Base-by-base conservation (phyloP, 495 filamentous ascomycete genomes). In the Chlorociboria aeruginascens region DNA sequence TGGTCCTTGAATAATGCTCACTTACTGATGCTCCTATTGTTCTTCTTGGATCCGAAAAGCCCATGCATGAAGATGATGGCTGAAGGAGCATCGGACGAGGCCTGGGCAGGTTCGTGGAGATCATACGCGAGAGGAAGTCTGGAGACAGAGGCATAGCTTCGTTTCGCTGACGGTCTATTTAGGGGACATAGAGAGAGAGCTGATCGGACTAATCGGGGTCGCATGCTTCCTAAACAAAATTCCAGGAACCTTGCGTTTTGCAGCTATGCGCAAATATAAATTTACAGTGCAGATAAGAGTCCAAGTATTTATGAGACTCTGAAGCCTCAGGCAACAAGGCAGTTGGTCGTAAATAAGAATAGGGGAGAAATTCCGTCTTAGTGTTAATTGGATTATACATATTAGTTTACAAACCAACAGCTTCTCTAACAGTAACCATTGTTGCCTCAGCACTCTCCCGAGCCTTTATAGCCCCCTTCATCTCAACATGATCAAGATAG, bases 1-100 rank as follows among this genome's bases (percentile, higher is more conserved):
- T 8, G 20, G 32, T 20, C 11, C 6, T 31, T 31, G 13, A 25
- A 35, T 9, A 29, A 17, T 52, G 68, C 86, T 72, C 77, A 96
- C 92, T 89, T 94, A 80, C 90, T 93, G 52, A 98, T 92, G 64
- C 77, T 89, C 65, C 90, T 69, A 60, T 97, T 92, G 58, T 98
- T 98, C 71, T 86, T 85, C 66, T 94, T 96, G 35, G 86, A 94
- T 17, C 92, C 92, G 61, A 98, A 97, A 12, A 98, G 72, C 3
- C 92, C 92, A 63, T 98, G 92, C 64, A 97, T 75, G 51, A 98
- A 78, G 53, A 98, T 65, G 49, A 98, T 83, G 8, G 55, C 42
- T n/a, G 36, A 31, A 0, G 92, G 87, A 37, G 74, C 62, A 39
- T 74, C 73, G 51, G 67, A 59, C 20, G 25, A 32, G 25, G 36